Base-by-base conservation (phyloP, 2,329 filamentous ascomycete species). In the Coniochaeta sp. region DNA sequence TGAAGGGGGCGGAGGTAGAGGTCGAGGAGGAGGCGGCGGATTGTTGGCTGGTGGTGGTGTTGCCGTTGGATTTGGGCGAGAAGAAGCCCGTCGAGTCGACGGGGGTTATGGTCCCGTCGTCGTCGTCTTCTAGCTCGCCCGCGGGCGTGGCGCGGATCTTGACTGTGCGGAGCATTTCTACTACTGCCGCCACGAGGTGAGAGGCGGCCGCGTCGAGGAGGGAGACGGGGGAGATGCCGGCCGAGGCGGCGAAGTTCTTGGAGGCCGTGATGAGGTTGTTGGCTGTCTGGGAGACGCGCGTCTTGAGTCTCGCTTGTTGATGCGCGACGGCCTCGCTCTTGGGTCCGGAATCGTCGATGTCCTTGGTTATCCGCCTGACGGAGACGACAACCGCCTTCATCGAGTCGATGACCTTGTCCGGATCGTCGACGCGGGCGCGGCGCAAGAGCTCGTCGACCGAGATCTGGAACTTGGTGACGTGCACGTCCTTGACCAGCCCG, bases 181-280 rank as follows among this genome's bases (percentile, higher is more conserved):
- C 85, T 20, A 97, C 79, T 2, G 91, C 85, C 4, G 88, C 84
- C 1, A 90, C 89, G 31, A 97, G 77, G 69, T 99, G 91, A 20
- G 89, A 94, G 7, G 92, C 91, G 2, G 94, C 92, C 3, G 92
- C 94, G 67, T 99, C 94, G 20, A 99, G 76, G 3, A 99, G 72
- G 6, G 90, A 95, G n/a, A 99, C 86, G 0, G 94, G 94, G 1
- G 90, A 92, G 28, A 99, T 80, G 27, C 94, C 94, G 18, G 82
- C 84, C 1, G 90, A 85, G 10, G 82, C 79, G 30, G 88, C 86
- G 67, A 94, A 96, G 64, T 96, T 96, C 72, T 95, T 96, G 30
- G 89, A 87, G 1, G 92, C 90, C 2, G 92, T 97, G 62, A 97
- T 96, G 53, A 99, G 76, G 63, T 92, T 94, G 74, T 97, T 97